Base-by-base conservation (phyloP, 1,139 yeast genomes). In the Spencermartinsiella ligniputridi region DNA sequence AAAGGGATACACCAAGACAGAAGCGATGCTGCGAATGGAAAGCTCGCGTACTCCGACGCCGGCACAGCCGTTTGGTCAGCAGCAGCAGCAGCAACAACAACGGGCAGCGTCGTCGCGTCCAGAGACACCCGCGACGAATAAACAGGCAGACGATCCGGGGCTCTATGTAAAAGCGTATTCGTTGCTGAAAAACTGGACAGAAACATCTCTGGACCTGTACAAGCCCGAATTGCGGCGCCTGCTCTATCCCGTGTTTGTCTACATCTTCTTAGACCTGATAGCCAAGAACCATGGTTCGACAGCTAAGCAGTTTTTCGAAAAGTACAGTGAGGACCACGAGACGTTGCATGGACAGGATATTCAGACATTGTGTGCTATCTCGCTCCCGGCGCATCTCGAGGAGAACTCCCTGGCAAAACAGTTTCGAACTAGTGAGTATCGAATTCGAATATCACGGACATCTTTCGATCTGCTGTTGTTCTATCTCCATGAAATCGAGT, bases 1-100 rank as follows among this genome's bases (percentile, higher is more conserved):
- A 61, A 89, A 90, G 62, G 99, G 99, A 2, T 94, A 88, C 60
- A 90, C 88, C 53, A 79, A 84, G 54, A 90, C 97, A 0, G 99
- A 94, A 63, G 89, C 96, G 3, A 87, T 89, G 83, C 75, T 92
- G 49, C 76, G 98, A 52, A 78, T 89, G 52, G 99, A 94, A 62
- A 81, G 88, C 51, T 78, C 94, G 2, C 81, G 88, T 49, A 76
- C 81, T 0, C 79, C 83, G 17, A 78, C 81, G 0, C 78, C 84
- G 0, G 70, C 76, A 16, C 50, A 50, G 11, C 49, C 35, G 29
- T 46, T 35, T 25, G 41, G 41, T 2, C 53, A 51, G 6, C 54
- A 51, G 8, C 49, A 46, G 42, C 54, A 54, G 2, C 54, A 54
- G 3, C 52, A 41, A 27, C 41, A 45, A 38, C 37, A 35, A 41